Conservation (phyloP, 2,329 filamentous ascomycete genomes). For the Diaporthe aspalathi region DNA sequence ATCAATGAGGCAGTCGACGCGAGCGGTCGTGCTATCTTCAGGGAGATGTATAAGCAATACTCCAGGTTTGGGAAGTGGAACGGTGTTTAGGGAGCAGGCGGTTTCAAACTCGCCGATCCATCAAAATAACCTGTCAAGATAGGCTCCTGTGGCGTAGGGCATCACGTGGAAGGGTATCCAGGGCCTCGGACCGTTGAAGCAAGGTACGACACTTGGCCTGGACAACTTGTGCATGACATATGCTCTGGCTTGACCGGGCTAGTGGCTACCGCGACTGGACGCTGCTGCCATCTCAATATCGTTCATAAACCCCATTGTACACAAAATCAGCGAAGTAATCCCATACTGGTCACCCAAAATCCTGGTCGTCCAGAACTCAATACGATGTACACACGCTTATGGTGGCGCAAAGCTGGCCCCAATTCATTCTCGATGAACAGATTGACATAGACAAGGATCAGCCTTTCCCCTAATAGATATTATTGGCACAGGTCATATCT, state of each 20-base stretch:
- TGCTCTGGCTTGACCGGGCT: not conserved
- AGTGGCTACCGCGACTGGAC: not conserved
- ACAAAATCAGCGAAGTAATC: not conserved
- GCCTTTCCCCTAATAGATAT: too few relatives aligned
- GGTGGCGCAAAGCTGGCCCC: too few relatives aligned
- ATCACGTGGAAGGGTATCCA: too few relatives aligned
- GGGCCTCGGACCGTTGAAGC: not conserved
- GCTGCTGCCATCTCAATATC: not conserved
- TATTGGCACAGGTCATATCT: not conserved
- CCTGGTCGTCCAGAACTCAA: not conserved
- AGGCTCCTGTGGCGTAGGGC: not conserved
- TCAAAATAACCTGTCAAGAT: not conserved
- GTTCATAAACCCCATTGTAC: not conserved
- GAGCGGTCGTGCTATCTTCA: constrained; percentile 68
- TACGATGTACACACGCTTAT: not conserved
- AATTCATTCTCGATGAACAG: too few relatives aligned
- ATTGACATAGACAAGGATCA: too few relatives aligned
- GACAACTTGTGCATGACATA: not conserved
- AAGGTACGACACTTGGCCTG: not conserved
- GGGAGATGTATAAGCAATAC: constrained; percentile 69
- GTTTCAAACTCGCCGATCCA: too few relatives aligned
- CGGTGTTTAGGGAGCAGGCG: constrained; percentile 59
- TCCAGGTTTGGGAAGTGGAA: constrained; percentile 74
- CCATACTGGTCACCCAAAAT: not conserved
- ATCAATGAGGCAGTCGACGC: constrained; percentile 70